Evolutionary conservation across 306 rosid species (phyloP).

Genomic region (Vigna trinervia): DNA sequence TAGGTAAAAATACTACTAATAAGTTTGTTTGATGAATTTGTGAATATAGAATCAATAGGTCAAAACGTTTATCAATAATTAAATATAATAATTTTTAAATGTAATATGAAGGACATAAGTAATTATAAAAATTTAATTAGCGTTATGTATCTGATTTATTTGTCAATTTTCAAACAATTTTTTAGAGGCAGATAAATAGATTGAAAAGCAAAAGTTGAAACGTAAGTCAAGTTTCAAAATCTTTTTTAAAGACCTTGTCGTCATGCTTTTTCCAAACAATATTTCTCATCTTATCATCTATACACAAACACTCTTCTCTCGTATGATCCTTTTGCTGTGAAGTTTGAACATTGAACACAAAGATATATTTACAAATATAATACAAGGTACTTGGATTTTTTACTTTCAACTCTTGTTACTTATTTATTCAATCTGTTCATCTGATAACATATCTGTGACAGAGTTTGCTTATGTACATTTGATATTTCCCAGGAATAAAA

Average conservation of each 20-base stretch:
- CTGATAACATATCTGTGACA: slow-evolving; percentile 2
- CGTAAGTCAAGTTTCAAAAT: slow-evolving; percentile 13
- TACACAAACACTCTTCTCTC: neutral
- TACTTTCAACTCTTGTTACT: slow-evolving; percentile 1
- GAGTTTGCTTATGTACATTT: neutral
- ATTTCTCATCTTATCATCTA: neutral
- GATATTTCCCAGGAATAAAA: too few relatives aligned
- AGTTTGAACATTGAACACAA: slow-evolving; percentile 7
- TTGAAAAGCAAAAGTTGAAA: slow-evolving; percentile 16
- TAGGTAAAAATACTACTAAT: too few relatives aligned
- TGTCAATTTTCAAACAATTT: too few relatives aligned
- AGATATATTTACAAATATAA: slow-evolving; percentile 24
- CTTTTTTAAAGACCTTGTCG: slow-evolving; percentile 6
- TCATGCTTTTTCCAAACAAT: neutral
- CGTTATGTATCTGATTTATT: too few relatives aligned
- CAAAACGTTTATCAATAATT: too few relatives aligned
- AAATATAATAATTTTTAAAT: too few relatives aligned
- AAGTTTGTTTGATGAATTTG: too few relatives aligned
- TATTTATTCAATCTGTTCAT: neutral
- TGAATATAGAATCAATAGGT: too few relatives aligned
- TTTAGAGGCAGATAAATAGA: neutral
- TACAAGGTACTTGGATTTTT: slow-evolving; percentile 36
- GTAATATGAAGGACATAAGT: too few relatives aligned
- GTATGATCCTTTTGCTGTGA: neutral
- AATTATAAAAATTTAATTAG: too few relatives aligned